These are phyloP conservation scores for Hypoxylon sp. DNA, from an alignment of 2,329 filamentous ascomycete genomes.

Conservation along the genomic window DNA sequence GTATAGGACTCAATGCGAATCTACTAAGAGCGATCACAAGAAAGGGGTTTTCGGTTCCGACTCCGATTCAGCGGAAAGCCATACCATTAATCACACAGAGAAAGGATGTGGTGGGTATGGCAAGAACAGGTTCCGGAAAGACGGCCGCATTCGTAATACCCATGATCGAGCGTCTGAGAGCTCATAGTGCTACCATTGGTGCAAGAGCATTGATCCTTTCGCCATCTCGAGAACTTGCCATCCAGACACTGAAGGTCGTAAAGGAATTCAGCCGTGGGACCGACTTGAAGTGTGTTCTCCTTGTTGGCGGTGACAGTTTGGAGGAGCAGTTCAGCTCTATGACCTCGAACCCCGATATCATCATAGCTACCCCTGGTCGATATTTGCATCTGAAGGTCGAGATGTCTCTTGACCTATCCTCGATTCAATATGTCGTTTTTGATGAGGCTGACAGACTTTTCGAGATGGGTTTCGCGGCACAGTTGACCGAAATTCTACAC, in stretches of 20 bases:
- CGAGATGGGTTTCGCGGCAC: conserved; percentile 97
- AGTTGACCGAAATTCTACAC: conserved; percentile 92
- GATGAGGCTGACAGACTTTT: conserved; percentile 97
- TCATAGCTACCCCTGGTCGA: conserved; percentile 96
- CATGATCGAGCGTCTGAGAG: conserved; percentile 94
- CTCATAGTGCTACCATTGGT: conserved; percentile 87
- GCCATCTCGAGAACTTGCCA: conserved; percentile 90
- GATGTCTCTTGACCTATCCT: conserved; percentile 92
- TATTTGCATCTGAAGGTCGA: conserved; percentile 98
- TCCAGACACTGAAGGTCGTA: conserved; percentile 95
- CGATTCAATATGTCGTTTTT: conserved; percentile 93
- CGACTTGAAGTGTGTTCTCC: conserved; percentile 81
- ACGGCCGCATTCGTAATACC: conserved; percentile 98
- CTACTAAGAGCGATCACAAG: conserved; percentile 90
- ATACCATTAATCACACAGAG: conserved; percentile 91
- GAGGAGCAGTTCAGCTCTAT: conserved; percentile 96
- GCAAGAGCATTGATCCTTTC: conserved; percentile 89
- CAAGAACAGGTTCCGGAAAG: conserved; percentile 97
- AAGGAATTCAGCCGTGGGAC: conserved; percentile 93
- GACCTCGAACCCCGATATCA: conserved; percentile 94
- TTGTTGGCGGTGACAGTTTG: conserved; percentile 94
- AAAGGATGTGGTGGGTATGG: conserved; percentile 99
- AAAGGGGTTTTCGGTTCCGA: conserved; percentile 96
- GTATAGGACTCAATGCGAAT: conserved; percentile 77
- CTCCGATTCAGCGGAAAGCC: conserved; percentile 96